phyloP scores from a whole-genome alignment of 352 stramenopile genomes.

The Aphanomyces astaci region DNA sequence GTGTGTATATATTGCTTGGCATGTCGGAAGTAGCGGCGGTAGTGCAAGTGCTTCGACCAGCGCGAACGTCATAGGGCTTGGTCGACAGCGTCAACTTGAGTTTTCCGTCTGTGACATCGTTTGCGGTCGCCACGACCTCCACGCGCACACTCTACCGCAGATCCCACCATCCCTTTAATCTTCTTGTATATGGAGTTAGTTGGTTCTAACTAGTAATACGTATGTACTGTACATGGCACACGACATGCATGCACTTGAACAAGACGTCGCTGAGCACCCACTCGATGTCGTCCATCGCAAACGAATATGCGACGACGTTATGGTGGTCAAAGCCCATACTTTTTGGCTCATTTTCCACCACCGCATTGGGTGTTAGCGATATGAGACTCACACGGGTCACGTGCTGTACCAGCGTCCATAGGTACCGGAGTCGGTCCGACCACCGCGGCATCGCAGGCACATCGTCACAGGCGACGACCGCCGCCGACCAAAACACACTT shows the following conservation, averaged over 20 bases:
- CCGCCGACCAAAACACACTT: neutral
- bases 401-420: neutral
- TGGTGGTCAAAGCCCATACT: no score
- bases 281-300: neutral
- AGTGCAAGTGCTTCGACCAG: no score
- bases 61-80: no score
- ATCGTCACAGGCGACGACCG: neutral
- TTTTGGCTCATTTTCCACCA: no score
- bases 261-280: neutral
- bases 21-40: neutral
- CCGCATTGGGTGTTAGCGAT: neutral
- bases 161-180: no score
- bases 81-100: no score
- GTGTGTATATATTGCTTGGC: neutral
- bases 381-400: neutral
- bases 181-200: no score
- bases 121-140: neutral
- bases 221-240: neutral
- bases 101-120: neutral
- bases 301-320: neutral
- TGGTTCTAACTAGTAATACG: no score
- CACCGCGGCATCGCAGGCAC: neutral
- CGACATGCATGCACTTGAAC: neutral
- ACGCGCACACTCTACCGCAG: neutral
- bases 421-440: neutral